Evolutionary conservation across 2,329 filamentous ascomycete genomes (phyloP).

Genomic region (Aspergillus neoniger): DNA sequence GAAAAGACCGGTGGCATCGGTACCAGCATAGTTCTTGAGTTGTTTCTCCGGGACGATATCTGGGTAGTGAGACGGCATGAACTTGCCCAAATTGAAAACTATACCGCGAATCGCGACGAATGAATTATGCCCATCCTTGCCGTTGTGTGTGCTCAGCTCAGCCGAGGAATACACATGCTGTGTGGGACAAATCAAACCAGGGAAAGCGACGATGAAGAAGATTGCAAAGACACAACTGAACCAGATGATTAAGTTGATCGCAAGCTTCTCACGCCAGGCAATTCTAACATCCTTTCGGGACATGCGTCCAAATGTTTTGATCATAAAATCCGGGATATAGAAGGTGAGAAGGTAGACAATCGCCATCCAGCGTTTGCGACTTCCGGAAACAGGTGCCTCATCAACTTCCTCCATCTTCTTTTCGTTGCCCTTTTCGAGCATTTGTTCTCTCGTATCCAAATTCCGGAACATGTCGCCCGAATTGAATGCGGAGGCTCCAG

Average conservation of each 20-base stretch:
- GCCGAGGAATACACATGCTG: slow-evolving; percentile 81
- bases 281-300: slow-evolving; percentile 86
- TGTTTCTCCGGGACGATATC: slow-evolving; percentile 60
- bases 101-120: slow-evolving; percentile 84
- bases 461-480: slow-evolving; percentile 98
- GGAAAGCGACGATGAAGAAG: slow-evolving; percentile 91
- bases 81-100: slow-evolving; percentile 79
- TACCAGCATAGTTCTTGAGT: slow-evolving; percentile 78
- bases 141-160: slow-evolving; percentile 74
- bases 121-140: slow-evolving; percentile 64
- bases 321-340: slow-evolving; percentile 80
- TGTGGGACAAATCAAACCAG: slow-evolving; percentile 82
- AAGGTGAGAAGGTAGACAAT: slow-evolving; percentile 82
- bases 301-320: slow-evolving; percentile 78
- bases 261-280: slow-evolving; percentile 95
- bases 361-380: slow-evolving; percentile 88
- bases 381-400: slow-evolving; percentile 72
- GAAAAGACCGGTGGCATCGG: slow-evolving; percentile 85
- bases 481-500: slow-evolving; percentile 85
- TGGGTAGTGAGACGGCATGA: slow-evolving; percentile 77
- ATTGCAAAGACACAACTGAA: slow-evolving; percentile 72
- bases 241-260: slow-evolving; percentile 98
- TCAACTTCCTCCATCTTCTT: slow-evolving; percentile 90
- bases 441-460: slow-evolving; percentile 86
- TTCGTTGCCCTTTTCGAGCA: slow-evolving; percentile 93